Evolutionary conservation across 2,329 filamentous ascomycete genomes (phyloP).

Genomic region (Leptographium procerum): DNA sequence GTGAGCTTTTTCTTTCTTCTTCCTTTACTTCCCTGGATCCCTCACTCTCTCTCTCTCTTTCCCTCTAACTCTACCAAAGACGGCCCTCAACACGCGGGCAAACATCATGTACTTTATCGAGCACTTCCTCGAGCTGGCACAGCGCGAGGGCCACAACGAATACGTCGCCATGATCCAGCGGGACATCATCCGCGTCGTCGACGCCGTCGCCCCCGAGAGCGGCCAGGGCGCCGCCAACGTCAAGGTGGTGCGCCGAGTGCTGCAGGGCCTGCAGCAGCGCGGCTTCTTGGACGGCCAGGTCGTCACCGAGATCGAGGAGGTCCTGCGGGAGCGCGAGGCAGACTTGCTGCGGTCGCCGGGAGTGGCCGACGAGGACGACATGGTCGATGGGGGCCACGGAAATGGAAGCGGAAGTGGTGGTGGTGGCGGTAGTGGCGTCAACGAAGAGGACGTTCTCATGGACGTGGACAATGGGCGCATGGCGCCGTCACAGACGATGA

Average conservation of each 20-base stretch:
- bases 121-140: constrained; percentile 78
- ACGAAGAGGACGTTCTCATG: too few relatives aligned
- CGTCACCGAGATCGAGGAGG: constrained; percentile 69
- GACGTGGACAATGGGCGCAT: constrained; percentile 25
- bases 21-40: too few relatives aligned
- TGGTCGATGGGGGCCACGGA: constrained; percentile 2
- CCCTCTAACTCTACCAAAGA: too few relatives aligned
- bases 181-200: constrained; percentile 83
- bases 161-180: constrained; percentile 93
- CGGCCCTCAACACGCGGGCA: constrained; percentile 90
- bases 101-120: constrained; percentile 99
- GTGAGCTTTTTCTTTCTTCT: too few relatives aligned
- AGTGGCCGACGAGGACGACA: constrained; percentile 3
- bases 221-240: constrained; percentile 86
- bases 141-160: constrained; percentile 61
- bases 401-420: background rate
- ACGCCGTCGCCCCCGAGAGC: constrained; percentile 79
- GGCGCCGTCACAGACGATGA: constrained; percentile 28
- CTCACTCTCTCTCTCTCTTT: too few relatives aligned
- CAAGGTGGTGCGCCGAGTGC: constrained; percentile 73
- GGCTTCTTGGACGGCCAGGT: constrained; percentile 62
- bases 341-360: constrained; percentile 42
- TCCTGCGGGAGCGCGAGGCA: constrained; percentile 67
- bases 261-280: constrained; percentile 59
- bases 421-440: background rate